Conservation (phyloP, 148 eudicot genomes). For the Rhododendron molle region DNA sequence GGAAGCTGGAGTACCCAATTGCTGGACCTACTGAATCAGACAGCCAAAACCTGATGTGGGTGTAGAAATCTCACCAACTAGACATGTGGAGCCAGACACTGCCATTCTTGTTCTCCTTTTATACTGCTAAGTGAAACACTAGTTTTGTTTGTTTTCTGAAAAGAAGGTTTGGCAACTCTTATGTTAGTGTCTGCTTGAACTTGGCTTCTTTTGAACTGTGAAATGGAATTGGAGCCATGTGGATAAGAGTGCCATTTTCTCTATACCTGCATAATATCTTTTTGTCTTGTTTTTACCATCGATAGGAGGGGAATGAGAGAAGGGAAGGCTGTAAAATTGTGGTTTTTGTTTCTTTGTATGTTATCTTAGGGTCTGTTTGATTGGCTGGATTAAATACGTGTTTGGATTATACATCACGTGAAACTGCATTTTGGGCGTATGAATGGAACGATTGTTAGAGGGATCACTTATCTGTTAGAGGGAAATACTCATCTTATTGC, state of each 20-base stretch:
- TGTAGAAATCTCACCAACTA: constrained; percentile 20
- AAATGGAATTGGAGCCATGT: neutral
- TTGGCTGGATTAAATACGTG: neutral
- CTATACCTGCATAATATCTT: neutral
- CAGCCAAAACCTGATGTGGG: neutral
- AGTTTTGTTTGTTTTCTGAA: neutral
- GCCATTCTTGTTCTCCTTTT: constrained; percentile 13
- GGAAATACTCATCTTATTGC: neutral
- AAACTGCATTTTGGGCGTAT: neutral
- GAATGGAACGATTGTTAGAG: neutral
- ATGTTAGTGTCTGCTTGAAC: neutral
- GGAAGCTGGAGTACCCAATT: too few species aligned
- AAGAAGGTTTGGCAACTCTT: neutral
- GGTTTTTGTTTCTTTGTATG: neutral
- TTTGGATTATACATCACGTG: neutral
- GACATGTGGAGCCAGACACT: constrained; percentile 10
- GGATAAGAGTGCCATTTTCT: neutral
- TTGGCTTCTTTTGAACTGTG: neutral
- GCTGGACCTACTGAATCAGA: neutral
- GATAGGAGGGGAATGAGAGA: neutral
- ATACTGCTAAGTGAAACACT: neutral
- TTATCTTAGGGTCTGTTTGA: neutral
- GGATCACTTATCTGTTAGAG: neutral
- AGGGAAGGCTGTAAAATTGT: neutral
- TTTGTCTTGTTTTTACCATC: neutral